These are phyloP conservation scores for Trametes coccinea DNA, from an alignment of 768 basidiomycete genomes.

Conservation along the genomic window DNA sequence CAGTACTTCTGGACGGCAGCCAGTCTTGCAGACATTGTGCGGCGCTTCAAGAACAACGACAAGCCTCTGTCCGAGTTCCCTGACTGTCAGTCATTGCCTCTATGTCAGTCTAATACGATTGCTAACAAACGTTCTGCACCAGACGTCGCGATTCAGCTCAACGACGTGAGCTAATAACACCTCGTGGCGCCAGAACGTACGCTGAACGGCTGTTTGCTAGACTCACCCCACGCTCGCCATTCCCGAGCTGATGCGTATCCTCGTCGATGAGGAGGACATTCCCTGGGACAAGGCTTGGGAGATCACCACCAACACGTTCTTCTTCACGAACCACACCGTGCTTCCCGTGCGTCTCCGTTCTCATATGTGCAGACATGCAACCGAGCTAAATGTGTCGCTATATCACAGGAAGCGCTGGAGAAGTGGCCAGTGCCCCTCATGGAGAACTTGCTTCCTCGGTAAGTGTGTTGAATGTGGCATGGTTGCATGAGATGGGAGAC, in stretches of 20 bases:
- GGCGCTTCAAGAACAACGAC: constrained; percentile 89
- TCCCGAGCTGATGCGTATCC: constrained; percentile 90
- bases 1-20: constrained; percentile 97
- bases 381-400: neutral
- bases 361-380: neutral
- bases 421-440: constrained; percentile 93
- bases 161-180: constrained; percentile 58
- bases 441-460: constrained; percentile 75
- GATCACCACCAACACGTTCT: constrained; percentile 88
- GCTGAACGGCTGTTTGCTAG: constrained; percentile 36
- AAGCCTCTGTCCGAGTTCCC: constrained; percentile 80
- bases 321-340: constrained; percentile 96
- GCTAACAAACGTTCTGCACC: neutral
- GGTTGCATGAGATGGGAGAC: neutral
- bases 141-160: constrained; percentile 94
- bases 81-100: constrained; percentile 57
- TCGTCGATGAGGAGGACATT: constrained; percentile 89
- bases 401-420: constrained; percentile 70
- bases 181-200: neutral
- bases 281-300: constrained; percentile 84
- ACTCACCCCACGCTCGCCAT: constrained; percentile 96
- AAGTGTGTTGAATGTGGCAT: neutral
- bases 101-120: neutral
- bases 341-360: constrained; percentile 60
- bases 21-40: constrained; percentile 83